Percentiles rank a stretch among this genome's conserved stretches.
Evolutionary conservation across 805 yeast species (phyloP).

Genomic region (Millerozyma miso): DNA sequence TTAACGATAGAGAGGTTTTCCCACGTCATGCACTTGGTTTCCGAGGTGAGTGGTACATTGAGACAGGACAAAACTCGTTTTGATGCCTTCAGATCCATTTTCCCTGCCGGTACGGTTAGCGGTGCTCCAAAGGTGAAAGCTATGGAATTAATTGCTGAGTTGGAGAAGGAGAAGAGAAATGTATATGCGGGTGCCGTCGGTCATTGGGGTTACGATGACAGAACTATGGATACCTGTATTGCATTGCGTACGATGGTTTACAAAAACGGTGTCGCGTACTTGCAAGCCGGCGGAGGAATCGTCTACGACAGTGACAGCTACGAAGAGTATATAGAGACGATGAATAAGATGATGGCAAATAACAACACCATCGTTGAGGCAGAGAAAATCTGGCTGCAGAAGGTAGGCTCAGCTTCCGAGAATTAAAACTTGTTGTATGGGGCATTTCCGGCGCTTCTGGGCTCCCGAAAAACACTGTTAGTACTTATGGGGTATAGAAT

Average conservation of each 20-base stretch:
- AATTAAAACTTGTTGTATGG: no score
- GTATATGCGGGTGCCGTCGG: slow-evolving; percentile 99
- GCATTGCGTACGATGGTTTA: slow-evolving; percentile 96
- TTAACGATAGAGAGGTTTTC: slow-evolving; percentile 89
- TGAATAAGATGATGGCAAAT: slow-evolving; percentile 96
- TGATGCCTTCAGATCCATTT: slow-evolving; percentile 95
- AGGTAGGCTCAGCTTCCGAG: slow-evolving; percentile 18
- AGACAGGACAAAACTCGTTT: slow-evolving; percentile 82
- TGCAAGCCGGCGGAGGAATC: slow-evolving; percentile 99
- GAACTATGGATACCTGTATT: slow-evolving; percentile 94
- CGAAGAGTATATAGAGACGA: slow-evolving; percentile 93
- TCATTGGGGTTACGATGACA: slow-evolving; percentile 94
- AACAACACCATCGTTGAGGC: slow-evolving; percentile 89
- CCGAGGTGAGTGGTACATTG: slow-evolving; percentile 89
- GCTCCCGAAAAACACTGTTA: no score
- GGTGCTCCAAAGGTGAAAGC: slow-evolving; percentile 98
- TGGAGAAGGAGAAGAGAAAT: slow-evolving; percentile 90
- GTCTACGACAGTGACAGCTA: slow-evolving; percentile 92
- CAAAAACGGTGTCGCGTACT: slow-evolving; percentile 83
- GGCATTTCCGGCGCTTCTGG: no score
- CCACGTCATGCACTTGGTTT: slow-evolving; percentile 95
- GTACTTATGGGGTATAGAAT: no score
- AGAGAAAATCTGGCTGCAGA: slow-evolving; percentile 68
- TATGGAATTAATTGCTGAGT: slow-evolving; percentile 87
- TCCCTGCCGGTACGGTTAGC: slow-evolving; percentile 98